Base-by-base conservation (phyloP, 768 basidiomycete species). In the Tubosaeta sp. region DNA sequence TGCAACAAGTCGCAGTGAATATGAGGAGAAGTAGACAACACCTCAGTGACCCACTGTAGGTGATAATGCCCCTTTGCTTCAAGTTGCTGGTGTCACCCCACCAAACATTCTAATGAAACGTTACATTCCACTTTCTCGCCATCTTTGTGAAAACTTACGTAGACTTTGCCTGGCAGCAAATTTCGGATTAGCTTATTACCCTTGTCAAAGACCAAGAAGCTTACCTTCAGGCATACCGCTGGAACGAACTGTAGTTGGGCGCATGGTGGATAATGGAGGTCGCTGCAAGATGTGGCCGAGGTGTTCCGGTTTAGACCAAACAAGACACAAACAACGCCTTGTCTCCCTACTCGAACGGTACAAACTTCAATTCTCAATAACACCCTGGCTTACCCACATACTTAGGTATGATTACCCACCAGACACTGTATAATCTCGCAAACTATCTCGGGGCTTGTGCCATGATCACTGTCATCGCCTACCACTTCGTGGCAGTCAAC, bases 401-500 rank as follows among this genome's bases (percentile, higher is more conserved):
- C 34, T n/a, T 39, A 50, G 35, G 54, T 37, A 94, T 91, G 90
- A 94, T 95, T 33, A 82, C 79, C 48, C 84, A 92, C 70, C 72
- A 80, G 55, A 91, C 90, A 6, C 78, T 95, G 33, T 89, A 90
- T 71, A 77, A 80, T 50, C 78, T 95, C 48, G 87, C 91, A 53
- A 94, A 92, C 70, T 74, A 82, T 27, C 83, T 95, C 16, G 94
- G 94, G 34, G 75, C 85, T 34, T 74, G 90, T 48, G 89, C 95
- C 27, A 92, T 97, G 86, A 62, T 91, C 59, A 84, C 88, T 6
- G 86, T 94, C 50, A 85, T 97, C 49, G 80, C 83, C 43, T 97
- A 95, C 71, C 95, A 97, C 73, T 82, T 95, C 62, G 74, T 97
- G 46, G 86, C 90, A 32, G 91, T 95, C 55, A 95, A 95, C 61